Evolutionary conservation across 164 flowering plant genomes (phyloP).

Genomic region (Liquidambar formosana): DNA sequence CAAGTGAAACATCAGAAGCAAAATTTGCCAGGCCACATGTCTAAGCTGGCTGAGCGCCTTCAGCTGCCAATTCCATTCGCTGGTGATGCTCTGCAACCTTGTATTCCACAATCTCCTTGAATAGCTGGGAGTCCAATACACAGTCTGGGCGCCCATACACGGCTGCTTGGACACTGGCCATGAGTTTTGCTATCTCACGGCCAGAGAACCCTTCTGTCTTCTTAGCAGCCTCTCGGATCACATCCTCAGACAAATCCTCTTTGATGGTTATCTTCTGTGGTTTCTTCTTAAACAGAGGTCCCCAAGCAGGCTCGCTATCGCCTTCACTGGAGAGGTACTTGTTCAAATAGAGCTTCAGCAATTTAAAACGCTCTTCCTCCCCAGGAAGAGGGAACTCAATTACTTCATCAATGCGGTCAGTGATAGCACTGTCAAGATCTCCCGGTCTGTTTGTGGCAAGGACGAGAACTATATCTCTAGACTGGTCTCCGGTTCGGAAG

Average conservation of each 20-base stretch:
- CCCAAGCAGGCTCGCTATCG: slow-evolving; percentile 28
- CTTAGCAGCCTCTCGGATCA: slow-evolving; percentile 69
- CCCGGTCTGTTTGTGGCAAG: slow-evolving; percentile 94
- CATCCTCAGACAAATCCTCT: slow-evolving; percentile 75
- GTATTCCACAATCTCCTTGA: slow-evolving; percentile 79
- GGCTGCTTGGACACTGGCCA: slow-evolving; percentile 90
- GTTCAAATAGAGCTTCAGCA: slow-evolving; percentile 71
- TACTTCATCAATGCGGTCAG: slow-evolving; percentile 93
- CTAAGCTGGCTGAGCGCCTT: slow-evolving; percentile 35
- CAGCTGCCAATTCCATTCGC: slow-evolving; percentile 58
- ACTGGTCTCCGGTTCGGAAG: slow-evolving; percentile 92
- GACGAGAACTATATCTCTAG: slow-evolving; percentile 90
- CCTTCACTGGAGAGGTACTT: slow-evolving; percentile 54
- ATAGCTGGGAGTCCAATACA: slow-evolving; percentile 64
- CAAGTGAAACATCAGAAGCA: not conserved
- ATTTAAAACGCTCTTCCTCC: slow-evolving; percentile 78
- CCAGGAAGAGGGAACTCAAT: slow-evolving; percentile 94
- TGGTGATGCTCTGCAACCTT: slow-evolving; percentile 85
- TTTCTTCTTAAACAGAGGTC: slow-evolving; percentile 36
- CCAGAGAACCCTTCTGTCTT: slow-evolving; percentile 95
- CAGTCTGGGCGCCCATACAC: slow-evolving; percentile 90
- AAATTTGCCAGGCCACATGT: not conserved
- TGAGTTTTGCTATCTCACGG: slow-evolving; percentile 89
- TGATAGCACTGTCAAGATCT: slow-evolving; percentile 86
- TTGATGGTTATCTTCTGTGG: slow-evolving; percentile 57